phyloP scores from a whole-genome alignment of 2,329 filamentous ascomycete genomes.

The Geosmithia morbida region DNA sequence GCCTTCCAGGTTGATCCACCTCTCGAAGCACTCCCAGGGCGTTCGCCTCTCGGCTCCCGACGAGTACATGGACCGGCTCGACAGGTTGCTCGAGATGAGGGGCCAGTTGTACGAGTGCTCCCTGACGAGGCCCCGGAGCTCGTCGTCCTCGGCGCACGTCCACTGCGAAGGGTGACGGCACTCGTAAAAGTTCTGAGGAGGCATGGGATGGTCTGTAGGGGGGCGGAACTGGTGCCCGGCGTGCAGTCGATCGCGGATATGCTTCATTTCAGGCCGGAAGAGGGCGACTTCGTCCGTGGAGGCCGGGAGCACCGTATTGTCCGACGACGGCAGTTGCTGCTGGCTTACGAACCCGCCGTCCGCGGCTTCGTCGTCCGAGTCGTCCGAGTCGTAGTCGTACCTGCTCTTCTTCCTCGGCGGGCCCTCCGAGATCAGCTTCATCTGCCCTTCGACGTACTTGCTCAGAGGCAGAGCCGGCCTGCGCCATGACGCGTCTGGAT shows the following conservation, averaged over 20 bases:
- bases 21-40: constrained; percentile 97
- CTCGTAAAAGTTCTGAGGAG: constrained; percentile 80
- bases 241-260: constrained; percentile 78
- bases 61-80: constrained; percentile 59
- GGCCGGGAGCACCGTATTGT: constrained; percentile 40
- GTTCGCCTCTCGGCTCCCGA: constrained; percentile 82
- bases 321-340: constrained; percentile 17
- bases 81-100: constrained; percentile 70
- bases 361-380: constrained; percentile 36
- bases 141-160: constrained; percentile 82
- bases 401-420: constrained; percentile 65
- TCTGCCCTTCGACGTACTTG: constrained; percentile 71
- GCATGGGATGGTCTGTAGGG: constrained; percentile 85
- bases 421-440: constrained; percentile 51
- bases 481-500: constrained; percentile 60
- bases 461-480: constrained; percentile 70
- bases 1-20: constrained; percentile 87
- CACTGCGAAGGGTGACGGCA: constrained; percentile 77
- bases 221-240: constrained; percentile 87
- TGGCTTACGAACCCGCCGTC: constrained; percentile 42
- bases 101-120: constrained; percentile 98
- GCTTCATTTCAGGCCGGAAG: constrained; percentile 80
- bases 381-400: constrained; percentile 68
- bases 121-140: constrained; percentile 69
- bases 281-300: constrained; percentile 68